Conservation (phyloP, 495 filamentous ascomycete genomes). For the Aspergillus nanangensis region DNA sequence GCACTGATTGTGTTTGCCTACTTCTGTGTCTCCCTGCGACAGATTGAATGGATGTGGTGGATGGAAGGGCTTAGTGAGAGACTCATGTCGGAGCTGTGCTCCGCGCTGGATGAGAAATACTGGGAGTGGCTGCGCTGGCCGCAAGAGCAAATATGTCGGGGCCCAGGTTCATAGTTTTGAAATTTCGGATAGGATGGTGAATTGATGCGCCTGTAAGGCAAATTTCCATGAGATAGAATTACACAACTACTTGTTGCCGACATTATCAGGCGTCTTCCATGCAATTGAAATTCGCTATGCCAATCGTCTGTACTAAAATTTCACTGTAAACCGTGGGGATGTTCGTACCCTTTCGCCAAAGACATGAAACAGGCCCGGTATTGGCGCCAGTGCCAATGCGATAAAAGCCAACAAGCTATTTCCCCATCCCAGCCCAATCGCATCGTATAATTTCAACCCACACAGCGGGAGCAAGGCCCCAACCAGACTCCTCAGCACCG, state of each 20-base stretch:
- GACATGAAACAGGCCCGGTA: constrained; percentile 24
- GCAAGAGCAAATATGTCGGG: constrained; percentile 9
- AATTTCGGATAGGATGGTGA: too few species aligned
- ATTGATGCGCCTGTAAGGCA: too few species aligned
- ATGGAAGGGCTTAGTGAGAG: constrained; percentile 22
- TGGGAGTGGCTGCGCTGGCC: constrained; percentile 20
- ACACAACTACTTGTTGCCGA: too few species aligned
- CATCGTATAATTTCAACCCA: constrained; percentile 31
- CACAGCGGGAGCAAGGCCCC: constrained; percentile 38
- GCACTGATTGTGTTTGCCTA: constrained; percentile 26
- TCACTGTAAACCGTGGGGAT: not conserved
- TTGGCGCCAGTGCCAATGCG: constrained; percentile 29
- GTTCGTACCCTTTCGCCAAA: constrained; percentile 17
- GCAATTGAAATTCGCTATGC: not conserved
- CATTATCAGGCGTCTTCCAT: not conserved
- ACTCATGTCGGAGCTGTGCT: constrained; percentile 18
- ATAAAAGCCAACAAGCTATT: constrained; percentile 42
- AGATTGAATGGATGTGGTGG: constrained; percentile 31
- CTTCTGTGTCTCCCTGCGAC: constrained; percentile 23
- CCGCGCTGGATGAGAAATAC: constrained; percentile 13
- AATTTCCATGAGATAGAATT: too few species aligned
- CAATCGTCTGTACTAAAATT: not conserved
- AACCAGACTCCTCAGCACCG: constrained; percentile 29
- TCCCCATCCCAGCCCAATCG: constrained; percentile 41
- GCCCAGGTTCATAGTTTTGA: too few species aligned